Evolutionary conservation across 73 alveolate species (phyloP).

Genomic region (Paramecium octaurelia): DNA sequence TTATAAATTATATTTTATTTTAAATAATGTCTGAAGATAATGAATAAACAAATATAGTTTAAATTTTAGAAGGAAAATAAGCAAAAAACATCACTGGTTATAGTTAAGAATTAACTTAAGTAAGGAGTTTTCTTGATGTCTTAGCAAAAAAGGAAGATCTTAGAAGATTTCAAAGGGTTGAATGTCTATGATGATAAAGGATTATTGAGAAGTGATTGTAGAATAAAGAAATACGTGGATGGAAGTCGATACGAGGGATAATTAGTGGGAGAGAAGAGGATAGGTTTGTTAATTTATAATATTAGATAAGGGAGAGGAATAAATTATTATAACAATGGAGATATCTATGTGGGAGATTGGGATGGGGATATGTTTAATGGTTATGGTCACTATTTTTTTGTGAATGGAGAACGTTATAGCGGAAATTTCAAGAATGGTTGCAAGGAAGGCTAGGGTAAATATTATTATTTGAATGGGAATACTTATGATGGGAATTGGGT

Average conservation of each 20-base stretch:
- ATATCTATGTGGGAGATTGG: slow-evolving; percentile 63
- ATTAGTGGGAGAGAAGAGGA: slow-evolving; percentile 26
- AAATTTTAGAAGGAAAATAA: not conserved
- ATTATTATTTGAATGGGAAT: slow-evolving; percentile 50
- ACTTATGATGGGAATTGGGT: slow-evolving; percentile 55
- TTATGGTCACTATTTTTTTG: slow-evolving; percentile 45
- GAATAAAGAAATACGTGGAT: slow-evolving; percentile 42
- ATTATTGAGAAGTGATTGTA: not conserved
- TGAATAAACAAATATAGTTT: not conserved
- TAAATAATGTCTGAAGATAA: not conserved
- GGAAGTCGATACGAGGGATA: slow-evolving; percentile 55
- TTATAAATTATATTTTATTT: not conserved
- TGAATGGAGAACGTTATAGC: slow-evolving; percentile 49
- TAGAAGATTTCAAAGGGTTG: not conserved
- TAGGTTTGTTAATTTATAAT: not conserved
- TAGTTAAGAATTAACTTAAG: not conserved
- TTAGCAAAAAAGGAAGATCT: not conserved
- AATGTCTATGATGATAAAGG: slow-evolving; percentile 18
- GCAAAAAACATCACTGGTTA: not conserved
- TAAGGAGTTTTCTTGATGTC: not conserved
- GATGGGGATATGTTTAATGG: slow-evolving; percentile 56
- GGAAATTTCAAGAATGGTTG: slow-evolving; percentile 53
- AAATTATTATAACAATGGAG: slow-evolving; percentile 58
- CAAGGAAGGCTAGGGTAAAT: slow-evolving; percentile 53
- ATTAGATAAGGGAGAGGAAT: slow-evolving; percentile 54